Evolutionary conservation across 768 basidiomycete species (phyloP), one percentile per base, ranked within the genome.

Genomic region (Rhizopogon rudus): DNA sequence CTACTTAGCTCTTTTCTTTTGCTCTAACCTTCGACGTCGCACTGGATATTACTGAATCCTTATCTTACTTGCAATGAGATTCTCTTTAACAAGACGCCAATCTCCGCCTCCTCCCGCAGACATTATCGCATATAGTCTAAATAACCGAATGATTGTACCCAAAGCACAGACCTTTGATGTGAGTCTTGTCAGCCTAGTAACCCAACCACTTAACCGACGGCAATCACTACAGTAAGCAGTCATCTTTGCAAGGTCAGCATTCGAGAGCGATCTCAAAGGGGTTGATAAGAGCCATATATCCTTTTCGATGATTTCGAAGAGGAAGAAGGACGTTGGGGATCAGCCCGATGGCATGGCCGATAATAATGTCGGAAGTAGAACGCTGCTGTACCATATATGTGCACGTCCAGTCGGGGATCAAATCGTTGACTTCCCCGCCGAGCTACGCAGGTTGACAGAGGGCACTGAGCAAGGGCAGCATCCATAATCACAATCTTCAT

Each of bases 341-440:
- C 61, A 84, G 74, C 39, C 78, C 69, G 43, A 74, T 67, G 33
- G 83, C 75, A 35, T 85, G 83, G 83, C 57, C 68, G 6, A 68
- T 67, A 2, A 67, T 81, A 5, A 59, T 74, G 7, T 55, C 71
- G 1, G 69, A 73, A 50, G 60, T 83, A 49, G 50, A 73, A 7
- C 70, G 74, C 17, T 79, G 76, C 29, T 77, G 81, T 44, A 67
- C 82, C 58, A 71, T 84, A 51, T 75, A 81, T 52, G 68, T 84
- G 1, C 58, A 62, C 17, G 58, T 79, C 2, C 67, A 70, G 14
- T 72, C 75, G 0, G 67, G 73, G 33, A 62, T 71, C 46, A 65
- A 64, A 17, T 46, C 49, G 37, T 67, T 65, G 6, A 59, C 25
- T 4, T 25, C 66, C 7, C 77, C 73, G 10, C 81, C 81, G 5